phyloP scores from a whole-genome alignment of 257 asterid genomes.

The Salvia rosmarinus region DNA sequence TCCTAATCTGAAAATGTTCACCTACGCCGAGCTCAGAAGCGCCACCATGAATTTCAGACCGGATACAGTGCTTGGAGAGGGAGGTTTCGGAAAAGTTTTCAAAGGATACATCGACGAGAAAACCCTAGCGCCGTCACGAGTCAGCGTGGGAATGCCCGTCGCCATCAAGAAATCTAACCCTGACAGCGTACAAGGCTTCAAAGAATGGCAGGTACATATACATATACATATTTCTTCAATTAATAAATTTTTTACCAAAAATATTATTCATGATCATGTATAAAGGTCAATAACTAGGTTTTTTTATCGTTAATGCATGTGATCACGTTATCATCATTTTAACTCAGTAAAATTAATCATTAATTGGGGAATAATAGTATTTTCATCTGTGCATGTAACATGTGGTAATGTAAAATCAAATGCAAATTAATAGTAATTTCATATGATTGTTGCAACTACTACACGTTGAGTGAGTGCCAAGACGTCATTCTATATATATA shows the following conservation, averaged over 20 bases:
- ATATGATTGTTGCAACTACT: neutral
- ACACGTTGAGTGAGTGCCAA: neutral
- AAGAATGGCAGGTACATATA: constrained; percentile 81
- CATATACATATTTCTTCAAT: neutral
- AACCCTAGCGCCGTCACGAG: constrained; percentile 66
- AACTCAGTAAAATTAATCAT: no score
- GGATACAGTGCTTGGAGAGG: constrained; percentile 61
- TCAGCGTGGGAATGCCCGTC: constrained; percentile 77
- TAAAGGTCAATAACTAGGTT: no score
- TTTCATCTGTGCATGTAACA: neutral
- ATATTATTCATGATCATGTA: no score
- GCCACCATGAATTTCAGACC: constrained; percentile 64
- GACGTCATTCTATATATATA: no score
- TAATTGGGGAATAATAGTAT: no score
- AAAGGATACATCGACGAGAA: constrained; percentile 58
- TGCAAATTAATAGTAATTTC: neutral
- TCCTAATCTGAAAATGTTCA: constrained; percentile 54
- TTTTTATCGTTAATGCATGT: no score
- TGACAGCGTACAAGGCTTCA: constrained; percentile 85
- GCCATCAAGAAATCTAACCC: constrained; percentile 89
- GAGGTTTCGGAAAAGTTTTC: constrained; percentile 65
- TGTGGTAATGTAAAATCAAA: neutral
- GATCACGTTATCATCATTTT: no score
- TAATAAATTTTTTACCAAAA: neutral
- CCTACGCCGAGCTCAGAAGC: constrained; percentile 45